Base-by-base conservation (phyloP, 2,329 filamentous ascomycete species). In the Cordyceps pruinosa region DNA sequence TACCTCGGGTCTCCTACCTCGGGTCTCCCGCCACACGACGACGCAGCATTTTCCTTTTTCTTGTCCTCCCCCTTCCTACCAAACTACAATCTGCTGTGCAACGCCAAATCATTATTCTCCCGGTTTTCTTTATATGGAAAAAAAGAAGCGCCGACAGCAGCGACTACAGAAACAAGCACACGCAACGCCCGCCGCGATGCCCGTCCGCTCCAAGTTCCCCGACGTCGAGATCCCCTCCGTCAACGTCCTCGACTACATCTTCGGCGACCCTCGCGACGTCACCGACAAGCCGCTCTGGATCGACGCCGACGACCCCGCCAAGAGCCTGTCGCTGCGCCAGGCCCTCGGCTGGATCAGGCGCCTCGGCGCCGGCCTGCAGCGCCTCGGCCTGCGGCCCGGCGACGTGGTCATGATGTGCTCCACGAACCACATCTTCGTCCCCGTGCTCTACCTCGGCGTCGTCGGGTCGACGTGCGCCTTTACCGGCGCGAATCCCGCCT, bases 391-490 rank as follows among this genome's bases (percentile, higher is more conserved):
- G 7, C 63, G 72, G 56, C 70, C 67, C 50, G 76, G 76, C 13
- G 79, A 83, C 52, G 77, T 80, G 2, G 76, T 81, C 32, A 73
- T 83, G 72, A 73, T 81, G 44, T 79, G 77, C 62, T 77, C 77
- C 0, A 73, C 76, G 2, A 83, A 83, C 63, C 77, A 81, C 60
- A 75, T 83, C 39, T 80, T 78, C 60, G 74, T 83, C 1, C 80
- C 80, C 0, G 76, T 77, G 4, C 76, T 77, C 15, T 83, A 81
- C 62, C 68, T 82, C 5, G 80, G 77, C 3, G 75, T 80, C 39
- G 75, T 80, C 1, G 80, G 79, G 0, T 73, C 74, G 23, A 78
- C 79, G 3, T 75, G 72, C 58, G 73, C 78, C 23, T 84, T 83
- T 66, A 82, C 75, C 52, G 80, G 78, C 21, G 77, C 75, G 5